These are phyloP conservation scores for Biscogniauxia sp. DNA, from an alignment of 2,329 filamentous ascomycete genomes.

Conservation along the genomic window DNA sequence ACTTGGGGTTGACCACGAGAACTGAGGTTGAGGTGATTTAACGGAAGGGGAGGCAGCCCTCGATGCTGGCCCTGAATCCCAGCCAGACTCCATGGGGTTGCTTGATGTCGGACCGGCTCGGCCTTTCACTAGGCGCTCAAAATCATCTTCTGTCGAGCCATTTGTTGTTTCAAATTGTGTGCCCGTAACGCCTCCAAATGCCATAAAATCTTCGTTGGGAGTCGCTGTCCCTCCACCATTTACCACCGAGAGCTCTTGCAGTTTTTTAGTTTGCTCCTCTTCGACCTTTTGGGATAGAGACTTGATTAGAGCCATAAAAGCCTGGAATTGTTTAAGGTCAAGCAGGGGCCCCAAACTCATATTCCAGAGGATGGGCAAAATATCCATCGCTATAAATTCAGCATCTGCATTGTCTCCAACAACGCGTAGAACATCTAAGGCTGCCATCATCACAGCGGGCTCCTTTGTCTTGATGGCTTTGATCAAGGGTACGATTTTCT, in stretches of 20 bases:
- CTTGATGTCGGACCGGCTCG: constrained; percentile 42
- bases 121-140: constrained; percentile 86
- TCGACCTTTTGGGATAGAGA: constrained; percentile 76
- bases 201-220: constrained; percentile 65
- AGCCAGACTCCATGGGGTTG: constrained; percentile 46
- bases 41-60: constrained; percentile 34
- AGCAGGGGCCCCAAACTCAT: constrained; percentile 90
- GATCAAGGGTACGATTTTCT: constrained; percentile 89
- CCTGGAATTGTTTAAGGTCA: constrained; percentile 81
- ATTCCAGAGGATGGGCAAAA: constrained; percentile 84
- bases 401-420: constrained; percentile 79
- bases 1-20: constrained; percentile 63
- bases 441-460: constrained; percentile 94
- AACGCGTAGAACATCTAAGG: constrained; percentile 78
- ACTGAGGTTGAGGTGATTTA: constrained; percentile 42
- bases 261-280: constrained; percentile 81
- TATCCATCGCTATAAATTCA: constrained; percentile 89
- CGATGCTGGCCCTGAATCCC: constrained; percentile 41
- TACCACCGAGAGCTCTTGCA: constrained; percentile 73
- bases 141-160: constrained; percentile 66
- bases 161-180: constrained; percentile 52
- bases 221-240: constrained; percentile 47
- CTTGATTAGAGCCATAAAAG: constrained; percentile 88
- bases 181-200: constrained; percentile 66
- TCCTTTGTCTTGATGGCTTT: constrained; percentile 97